Evolutionary conservation across 352 stramenopile species (phyloP).

Genomic region (Phytophthora podocarpi): DNA sequence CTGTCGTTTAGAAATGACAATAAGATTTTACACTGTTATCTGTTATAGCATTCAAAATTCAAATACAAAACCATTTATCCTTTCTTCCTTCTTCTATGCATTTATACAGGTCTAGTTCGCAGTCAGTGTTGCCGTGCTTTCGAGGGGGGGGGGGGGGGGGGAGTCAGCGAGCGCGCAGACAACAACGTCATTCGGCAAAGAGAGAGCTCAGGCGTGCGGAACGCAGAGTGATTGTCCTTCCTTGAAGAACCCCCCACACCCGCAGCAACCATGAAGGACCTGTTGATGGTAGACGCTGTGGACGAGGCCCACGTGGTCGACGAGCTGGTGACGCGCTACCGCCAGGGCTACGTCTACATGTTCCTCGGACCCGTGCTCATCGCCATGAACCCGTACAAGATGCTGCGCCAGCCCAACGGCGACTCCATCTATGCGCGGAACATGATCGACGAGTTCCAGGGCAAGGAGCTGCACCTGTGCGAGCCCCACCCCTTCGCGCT

Average conservation of each 20-base stretch:
- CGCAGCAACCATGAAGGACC: constrained; percentile 53
- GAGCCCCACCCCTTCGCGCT: constrained; percentile 87
- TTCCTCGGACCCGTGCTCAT: constrained; percentile 92
- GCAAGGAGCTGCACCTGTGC: constrained; percentile 82
- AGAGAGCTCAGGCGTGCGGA: constrained; percentile 19
- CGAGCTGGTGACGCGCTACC: constrained; percentile 81
- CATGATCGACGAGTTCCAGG: constrained; percentile 80
- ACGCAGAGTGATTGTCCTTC: constrained; percentile 27
- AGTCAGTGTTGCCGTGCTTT: neutral
- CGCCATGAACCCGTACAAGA: constrained; percentile 91
- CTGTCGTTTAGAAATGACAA: constrained; percentile 28
- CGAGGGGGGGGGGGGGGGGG: neutral
- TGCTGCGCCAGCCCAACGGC: constrained; percentile 66
- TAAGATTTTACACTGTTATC: neutral
- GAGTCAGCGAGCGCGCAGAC: constrained; percentile 27
- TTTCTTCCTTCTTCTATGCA: constrained; percentile 8
- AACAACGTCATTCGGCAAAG: constrained; percentile 40
- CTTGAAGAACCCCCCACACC: neutral
- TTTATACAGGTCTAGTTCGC: constrained; percentile 7
- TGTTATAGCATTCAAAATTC: neutral
- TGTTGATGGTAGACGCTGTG: constrained; percentile 81
- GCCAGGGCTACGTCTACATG: constrained; percentile 87
- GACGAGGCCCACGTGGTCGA: constrained; percentile 79
- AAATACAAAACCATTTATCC: neutral
- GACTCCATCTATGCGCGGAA: constrained; percentile 80